Base-by-base conservation (phyloP, 352 stramenopile genomes). In the Phytophthora idaei region DNA sequence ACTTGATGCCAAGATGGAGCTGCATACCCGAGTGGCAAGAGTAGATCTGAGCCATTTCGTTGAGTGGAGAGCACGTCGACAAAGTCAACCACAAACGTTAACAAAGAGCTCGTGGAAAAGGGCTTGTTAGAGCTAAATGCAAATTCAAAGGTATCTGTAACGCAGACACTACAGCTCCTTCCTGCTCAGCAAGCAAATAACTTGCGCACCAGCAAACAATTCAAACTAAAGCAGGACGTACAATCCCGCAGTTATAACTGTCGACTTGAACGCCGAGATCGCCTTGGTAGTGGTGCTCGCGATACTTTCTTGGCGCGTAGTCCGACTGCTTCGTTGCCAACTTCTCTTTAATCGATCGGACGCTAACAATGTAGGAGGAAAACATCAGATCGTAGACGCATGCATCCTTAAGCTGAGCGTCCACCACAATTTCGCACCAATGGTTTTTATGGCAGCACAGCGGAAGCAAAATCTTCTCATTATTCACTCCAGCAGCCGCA, bases 381-480 rank as follows among this genome's bases (percentile, higher is more conserved):
- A 7, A 29, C 53, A 52, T 51, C 7, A 25, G 53, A n/a, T 49
- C 53, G 15, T 51, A 49, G 28, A 39, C 41, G 11, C 3, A 5
- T 3, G 2, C 39, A 21, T 45, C 39, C 11, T 45, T 45, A 1
- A 21, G 39, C 12, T 6, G 5, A 8, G 45, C 2, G 17, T 53
- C 21, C 5, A 54, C 31, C 55, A 61, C 52, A 34, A 52, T 52
- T 8, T 42, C 6, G 9, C 42, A 61, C 54, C 54, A 61, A 10
- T 52, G 54, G 1, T 51, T 21, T 5, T n/a, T 52, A 44, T 21
- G 42, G 41, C 54, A 61, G 29, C 41, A 45, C 4, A 52, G 5
- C 0, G 41, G 41, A 6, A 61, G 53, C 14, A 61, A 21, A 3
- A 21, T 52, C 32, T 55, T 32, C 4, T 11, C 49, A 1, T 25